A percentile compares a stretch with the other conserved stretches of the same genome.
phyloP scores from a whole-genome alignment of 768 basidiomycete genomes.

The Suillus decipiens region DNA sequence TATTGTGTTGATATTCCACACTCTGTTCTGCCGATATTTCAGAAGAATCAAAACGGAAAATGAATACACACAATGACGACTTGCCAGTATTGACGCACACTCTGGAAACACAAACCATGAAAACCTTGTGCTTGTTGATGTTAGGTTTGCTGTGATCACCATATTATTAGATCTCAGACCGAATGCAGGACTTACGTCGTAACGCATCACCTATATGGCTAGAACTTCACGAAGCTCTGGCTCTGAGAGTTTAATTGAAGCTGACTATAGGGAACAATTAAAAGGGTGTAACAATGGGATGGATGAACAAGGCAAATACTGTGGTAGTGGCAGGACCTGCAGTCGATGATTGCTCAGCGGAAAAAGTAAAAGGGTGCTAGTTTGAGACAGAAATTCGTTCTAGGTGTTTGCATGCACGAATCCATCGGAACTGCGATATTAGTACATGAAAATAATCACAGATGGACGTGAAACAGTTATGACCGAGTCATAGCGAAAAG shows the following conservation, averaged over 20 bases:
- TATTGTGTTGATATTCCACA: background rate
- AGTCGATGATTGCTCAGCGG: background rate
- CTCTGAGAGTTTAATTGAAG: background rate
- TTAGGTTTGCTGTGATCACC: background rate
- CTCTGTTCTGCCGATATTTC: background rate
- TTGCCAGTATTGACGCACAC: conserved; percentile 26
- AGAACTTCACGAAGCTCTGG: background rate
- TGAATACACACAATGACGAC: background rate
- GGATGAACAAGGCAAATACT: background rate
- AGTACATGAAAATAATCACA: background rate
- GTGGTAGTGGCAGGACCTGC: background rate
- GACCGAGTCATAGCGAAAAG: background rate
- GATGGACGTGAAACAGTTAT: background rate
- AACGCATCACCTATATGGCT: background rate
- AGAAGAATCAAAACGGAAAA: background rate
- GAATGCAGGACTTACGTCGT: background rate
- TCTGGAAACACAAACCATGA: conserved; percentile 12
- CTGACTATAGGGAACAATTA: background rate
- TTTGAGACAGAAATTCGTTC: background rate
- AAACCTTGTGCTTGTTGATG: background rate
- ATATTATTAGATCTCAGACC: background rate
- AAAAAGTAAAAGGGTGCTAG: background rate
- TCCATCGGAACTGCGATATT: background rate
- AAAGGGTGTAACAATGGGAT: background rate
- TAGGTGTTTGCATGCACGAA: background rate